These are phyloP conservation scores for Tetrapisispora iriomotensis DNA, from an alignment of 805 yeast species.

Conservation along the genomic window DNA sequence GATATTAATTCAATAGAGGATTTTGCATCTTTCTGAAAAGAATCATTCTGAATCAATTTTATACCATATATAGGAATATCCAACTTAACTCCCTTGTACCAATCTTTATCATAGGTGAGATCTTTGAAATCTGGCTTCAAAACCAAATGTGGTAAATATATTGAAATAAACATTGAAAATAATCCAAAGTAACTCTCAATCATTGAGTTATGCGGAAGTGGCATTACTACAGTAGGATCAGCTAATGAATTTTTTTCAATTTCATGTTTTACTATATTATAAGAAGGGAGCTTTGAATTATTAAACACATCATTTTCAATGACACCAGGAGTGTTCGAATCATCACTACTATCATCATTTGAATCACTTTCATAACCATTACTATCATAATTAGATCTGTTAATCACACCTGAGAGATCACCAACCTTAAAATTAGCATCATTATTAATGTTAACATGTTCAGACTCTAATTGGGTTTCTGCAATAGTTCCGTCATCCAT, in stretches of 20 bases:
- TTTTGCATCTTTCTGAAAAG: neutral
- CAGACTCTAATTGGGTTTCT: neutral
- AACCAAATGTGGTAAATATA: constrained; percentile 18
- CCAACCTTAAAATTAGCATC: neutral
- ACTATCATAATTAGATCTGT: neutral
- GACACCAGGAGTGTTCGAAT: neutral
- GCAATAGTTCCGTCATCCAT: neutral
- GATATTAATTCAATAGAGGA: constrained; percentile 6
- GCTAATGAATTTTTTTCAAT: neutral
- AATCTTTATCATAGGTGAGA: constrained; percentile 14
- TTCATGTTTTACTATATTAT: constrained; percentile 2
- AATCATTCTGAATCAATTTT: constrained; percentile 4
- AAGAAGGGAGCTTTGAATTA: constrained; percentile 1
- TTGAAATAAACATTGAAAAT: constrained; percentile 15
- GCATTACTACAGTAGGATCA: constrained; percentile 21
- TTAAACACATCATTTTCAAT: constrained; percentile 1
- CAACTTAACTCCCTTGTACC: constrained; percentile 18
- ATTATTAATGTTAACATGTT: constrained; percentile 1
- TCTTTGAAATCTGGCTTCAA: constrained; percentile 20
- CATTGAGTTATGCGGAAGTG: constrained; percentile 17
- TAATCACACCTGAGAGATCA: constrained; percentile 4
- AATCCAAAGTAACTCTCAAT: constrained; percentile 25
- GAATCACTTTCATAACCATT: neutral
- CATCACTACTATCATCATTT: neutral
- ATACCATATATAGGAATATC: constrained; percentile 8